Evolutionary conservation across 345 rosid species (phyloP).

Genomic region (Pistacia atlantica): DNA sequence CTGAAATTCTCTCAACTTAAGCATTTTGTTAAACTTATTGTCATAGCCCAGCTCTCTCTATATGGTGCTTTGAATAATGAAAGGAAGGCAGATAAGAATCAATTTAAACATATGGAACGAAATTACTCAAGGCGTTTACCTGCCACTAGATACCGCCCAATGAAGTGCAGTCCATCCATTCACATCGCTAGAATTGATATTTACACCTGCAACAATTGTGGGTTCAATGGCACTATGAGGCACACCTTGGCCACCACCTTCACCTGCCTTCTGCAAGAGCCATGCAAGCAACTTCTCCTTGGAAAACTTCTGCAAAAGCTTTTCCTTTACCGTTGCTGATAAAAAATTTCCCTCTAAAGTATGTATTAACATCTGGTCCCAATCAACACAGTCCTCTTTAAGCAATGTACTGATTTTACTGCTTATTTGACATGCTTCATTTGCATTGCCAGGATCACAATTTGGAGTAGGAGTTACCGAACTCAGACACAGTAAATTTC

Average conservation of each 20-base stretch:
- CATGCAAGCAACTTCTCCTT: too few relatives aligned
- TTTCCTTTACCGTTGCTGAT: neutral
- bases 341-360: too few relatives aligned
- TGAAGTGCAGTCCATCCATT: slow-evolving; percentile 99
- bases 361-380: neutral
- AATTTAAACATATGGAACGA: neutral
- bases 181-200: slow-evolving; percentile 74
- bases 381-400: too few relatives aligned
- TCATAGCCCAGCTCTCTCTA: neutral
- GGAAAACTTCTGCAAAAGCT: slow-evolving; percentile 18
- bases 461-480: neutral
- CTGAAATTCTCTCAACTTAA: neutral
- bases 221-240: slow-evolving; percentile 69
- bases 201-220: slow-evolving; percentile 70
- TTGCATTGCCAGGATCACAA: too few relatives aligned
- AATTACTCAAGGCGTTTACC: slow-evolving; percentile 42
- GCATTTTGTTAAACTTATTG: neutral
- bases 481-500: too few relatives aligned
- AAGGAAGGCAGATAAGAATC: neutral
- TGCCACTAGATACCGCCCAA: slow-evolving; percentile 93
- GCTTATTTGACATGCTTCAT: too few relatives aligned
- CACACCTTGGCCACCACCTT: too few relatives aligned
- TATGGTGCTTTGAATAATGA: neutral
- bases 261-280: too few relatives aligned
- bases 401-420: too few relatives aligned